Conservation (phyloP, 306 rosid species). For the Quercus mongolica region DNA sequence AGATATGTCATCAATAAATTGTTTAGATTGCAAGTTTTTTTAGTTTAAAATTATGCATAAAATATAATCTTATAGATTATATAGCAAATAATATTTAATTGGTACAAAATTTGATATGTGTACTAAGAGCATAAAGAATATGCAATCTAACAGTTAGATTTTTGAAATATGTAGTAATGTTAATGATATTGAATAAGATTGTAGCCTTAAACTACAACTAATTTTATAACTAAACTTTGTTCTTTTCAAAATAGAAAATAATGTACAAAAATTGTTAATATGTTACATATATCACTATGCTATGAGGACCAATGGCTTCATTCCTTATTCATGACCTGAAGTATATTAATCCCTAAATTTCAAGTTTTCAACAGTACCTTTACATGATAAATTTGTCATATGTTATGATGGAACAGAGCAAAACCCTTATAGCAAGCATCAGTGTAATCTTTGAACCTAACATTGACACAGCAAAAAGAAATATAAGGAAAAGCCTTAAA, state of each 20-base stretch:
- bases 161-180: no score
- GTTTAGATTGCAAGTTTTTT: no score
- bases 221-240: no score
- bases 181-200: no score
- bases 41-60: no score
- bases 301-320: slow-evolving; percentile 56
- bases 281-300: slow-evolving; percentile 12
- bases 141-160: rapidly evolving
- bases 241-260: no score
- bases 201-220: no score
- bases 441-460: slow-evolving; percentile 30
- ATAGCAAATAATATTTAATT: no score
- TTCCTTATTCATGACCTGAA: slow-evolving; percentile 36
- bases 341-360: slow-evolving; percentile 27
- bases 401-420: slow-evolving; percentile 5
- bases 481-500: slow-evolving; percentile 4
- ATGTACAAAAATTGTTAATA: slow-evolving; percentile 9
- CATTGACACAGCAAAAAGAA: slow-evolving; percentile 5
- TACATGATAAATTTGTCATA: slow-evolving; percentile 13
- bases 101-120: no score
- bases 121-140: rapidly evolving
- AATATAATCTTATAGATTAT: no score
- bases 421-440: slow-evolving; percentile 23
- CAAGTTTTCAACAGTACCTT: slow-evolving; percentile 18
- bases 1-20: no score